Evolutionary conservation across 2,329 filamentous ascomycete species (phyloP), one percentile per base, ranked within the genome.

Genomic region (Phaeosphaeriaceae sp.): DNA sequence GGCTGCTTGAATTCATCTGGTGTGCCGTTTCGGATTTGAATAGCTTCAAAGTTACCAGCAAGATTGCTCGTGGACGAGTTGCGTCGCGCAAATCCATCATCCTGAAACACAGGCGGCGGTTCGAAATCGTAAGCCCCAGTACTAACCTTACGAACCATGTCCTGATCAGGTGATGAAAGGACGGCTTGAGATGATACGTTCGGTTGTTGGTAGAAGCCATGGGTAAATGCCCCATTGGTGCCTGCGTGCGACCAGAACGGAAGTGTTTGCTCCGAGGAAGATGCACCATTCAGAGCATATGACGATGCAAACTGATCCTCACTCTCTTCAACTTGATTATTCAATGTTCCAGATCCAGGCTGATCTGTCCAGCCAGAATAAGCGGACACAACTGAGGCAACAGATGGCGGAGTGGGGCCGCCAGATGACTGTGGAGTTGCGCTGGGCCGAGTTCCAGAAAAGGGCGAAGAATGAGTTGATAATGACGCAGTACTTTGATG

Each of bases 1-100:
- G 72, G 62, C 60, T 74, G 72, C 66, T 67, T 67, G 54, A 74
- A 74, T 1, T 59, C 68, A 15, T 72, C 68, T 12, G 64, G 64
- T 16, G 67, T 65, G 26, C 56, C 56, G 20, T 66, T 69, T 34
- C 72, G 68, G 16, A 76, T 74, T 28, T 71, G 67, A 15, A 75
- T 71, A 13, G 67, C 67, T 39, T 72, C 68, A 51, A 75, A 73
- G 23, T 71, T 74, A 40, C 64, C 63, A n/a, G 72, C 69, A 15
- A 76, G 58, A 23, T 70, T 73, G 45, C 66, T 71, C 6, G 71
- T 72, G 4, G 73, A 74, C 2, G 73, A 76, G 36, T 73, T 73
- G 15, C 71, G 65, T 26, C 71, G 66, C 11, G 64, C 49, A 39
- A 61, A 71, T 2, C 45, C 53, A n/a, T 73, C 71, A 12, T 72